Conservation (phyloP, 805 yeast species). For the Nakazawaea molendinolei region DNA sequence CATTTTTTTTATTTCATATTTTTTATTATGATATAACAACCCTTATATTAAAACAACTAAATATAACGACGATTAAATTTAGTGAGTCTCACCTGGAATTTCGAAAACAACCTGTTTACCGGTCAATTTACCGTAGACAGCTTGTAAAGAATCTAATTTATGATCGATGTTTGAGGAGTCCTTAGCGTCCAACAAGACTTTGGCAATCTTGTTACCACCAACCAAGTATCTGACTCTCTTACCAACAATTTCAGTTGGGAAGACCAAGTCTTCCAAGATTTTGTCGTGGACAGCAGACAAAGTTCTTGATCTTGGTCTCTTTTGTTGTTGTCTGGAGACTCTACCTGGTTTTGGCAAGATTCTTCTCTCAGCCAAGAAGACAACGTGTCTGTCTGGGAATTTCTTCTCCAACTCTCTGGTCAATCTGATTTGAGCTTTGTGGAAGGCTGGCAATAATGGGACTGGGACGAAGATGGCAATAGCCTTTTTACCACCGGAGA, state of each 20-base stretch:
- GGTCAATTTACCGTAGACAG: slow-evolving; percentile 96
- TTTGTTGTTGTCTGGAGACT: slow-evolving; percentile 87
- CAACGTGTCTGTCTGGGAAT: slow-evolving; percentile 99
- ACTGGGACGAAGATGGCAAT: slow-evolving; percentile 97
- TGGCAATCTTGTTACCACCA: slow-evolving; percentile 98
- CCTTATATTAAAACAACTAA: slow-evolving; percentile 12
- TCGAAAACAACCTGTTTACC: slow-evolving; percentile 99
- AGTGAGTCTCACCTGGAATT: slow-evolving; percentile 59
- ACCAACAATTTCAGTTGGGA: slow-evolving; percentile 99
- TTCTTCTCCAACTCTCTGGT: slow-evolving; percentile 99
- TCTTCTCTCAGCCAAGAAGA: slow-evolving; percentile 99
- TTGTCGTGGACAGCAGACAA: slow-evolving; percentile 98
- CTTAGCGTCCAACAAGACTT: slow-evolving; percentile 96
- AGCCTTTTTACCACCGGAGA: slow-evolving; percentile 97
- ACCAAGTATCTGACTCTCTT: slow-evolving; percentile 98
- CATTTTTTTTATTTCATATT: not conserved
- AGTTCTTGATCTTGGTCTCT: slow-evolving; percentile 99
- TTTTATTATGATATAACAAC: slow-evolving; percentile 9
- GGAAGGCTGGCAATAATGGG: slow-evolving; percentile 87
- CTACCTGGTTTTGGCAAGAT: slow-evolving; percentile 99
- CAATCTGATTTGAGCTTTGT: slow-evolving; percentile 94
- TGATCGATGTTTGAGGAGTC: slow-evolving; percentile 95
- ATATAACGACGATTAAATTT: slow-evolving; percentile 18
- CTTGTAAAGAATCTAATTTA: slow-evolving; percentile 99
- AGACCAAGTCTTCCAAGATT: slow-evolving; percentile 96